A percentile compares a stretch with the other conserved stretches of the same genome.
These are phyloP conservation scores for Candida sp. DNA, from an alignment of 1,139 yeast species.

Conservation along the genomic window DNA sequence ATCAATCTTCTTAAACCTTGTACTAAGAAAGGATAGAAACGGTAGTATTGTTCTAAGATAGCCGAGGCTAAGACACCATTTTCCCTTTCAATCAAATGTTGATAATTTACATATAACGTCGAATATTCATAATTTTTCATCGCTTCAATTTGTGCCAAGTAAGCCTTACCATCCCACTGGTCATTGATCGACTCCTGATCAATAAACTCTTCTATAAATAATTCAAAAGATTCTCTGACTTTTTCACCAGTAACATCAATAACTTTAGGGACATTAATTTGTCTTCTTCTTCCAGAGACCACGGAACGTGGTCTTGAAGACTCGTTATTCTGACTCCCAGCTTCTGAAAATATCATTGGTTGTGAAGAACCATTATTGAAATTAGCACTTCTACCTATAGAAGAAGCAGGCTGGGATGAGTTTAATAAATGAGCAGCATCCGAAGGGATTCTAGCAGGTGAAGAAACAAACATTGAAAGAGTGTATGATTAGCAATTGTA, in stretches of 20 bases:
- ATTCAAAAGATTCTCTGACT: slow-evolving; percentile 87
- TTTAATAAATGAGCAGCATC: slow-evolving; percentile 43
- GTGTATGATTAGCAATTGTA: neutral
- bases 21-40: slow-evolving; percentile 83
- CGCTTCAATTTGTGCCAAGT: slow-evolving; percentile 77
- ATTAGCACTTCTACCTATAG: slow-evolving; percentile 35
- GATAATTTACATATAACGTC: slow-evolving; percentile 83
- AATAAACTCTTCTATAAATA: slow-evolving; percentile 67
- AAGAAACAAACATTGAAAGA: slow-evolving; percentile 38
- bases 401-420: slow-evolving; percentile 45
- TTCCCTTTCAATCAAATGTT: slow-evolving; percentile 71
- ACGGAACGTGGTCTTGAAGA: slow-evolving; percentile 11
- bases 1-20: slow-evolving; percentile 73
- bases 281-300: slow-evolving; percentile 43
- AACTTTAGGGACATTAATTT: slow-evolving; percentile 78
- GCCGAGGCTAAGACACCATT: slow-evolving; percentile 91
- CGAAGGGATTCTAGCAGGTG: slow-evolving; percentile 45
- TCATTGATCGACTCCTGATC: slow-evolving; percentile 33
- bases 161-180: slow-evolving; percentile 53
- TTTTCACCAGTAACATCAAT: slow-evolving; percentile 88
- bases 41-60: slow-evolving; percentile 83
- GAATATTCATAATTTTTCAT: slow-evolving; percentile 75
- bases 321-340: slow-evolving; percentile 8
- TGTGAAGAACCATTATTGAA: slow-evolving; percentile 20
- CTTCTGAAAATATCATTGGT: slow-evolving; percentile 15